Percentiles rank a stretch among this genome's conserved stretches.
Evolutionary conservation across 495 filamentous ascomycete species (phyloP).

Genomic region (Penicillium angulare): DNA sequence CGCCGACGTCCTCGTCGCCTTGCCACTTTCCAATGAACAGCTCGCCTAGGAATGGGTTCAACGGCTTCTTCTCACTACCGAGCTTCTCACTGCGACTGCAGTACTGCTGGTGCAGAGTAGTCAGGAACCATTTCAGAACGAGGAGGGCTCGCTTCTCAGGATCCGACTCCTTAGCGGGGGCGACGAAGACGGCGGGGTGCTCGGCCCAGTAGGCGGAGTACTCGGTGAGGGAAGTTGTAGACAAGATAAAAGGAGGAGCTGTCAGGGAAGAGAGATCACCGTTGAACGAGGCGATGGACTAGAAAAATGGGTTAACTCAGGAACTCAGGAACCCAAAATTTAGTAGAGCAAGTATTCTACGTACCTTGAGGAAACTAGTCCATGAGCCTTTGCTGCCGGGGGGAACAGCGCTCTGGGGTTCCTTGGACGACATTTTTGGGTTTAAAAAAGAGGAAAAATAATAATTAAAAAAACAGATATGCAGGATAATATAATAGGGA

Average conservation of each 20-base stretch:
- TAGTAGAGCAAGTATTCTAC: background rate
- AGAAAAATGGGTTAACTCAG: background rate
- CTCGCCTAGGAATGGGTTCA: slow-evolving; percentile 90
- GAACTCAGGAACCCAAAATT: background rate
- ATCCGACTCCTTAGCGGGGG: slow-evolving; percentile 77
- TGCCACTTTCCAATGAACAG: slow-evolving; percentile 84
- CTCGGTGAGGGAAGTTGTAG: slow-evolving; percentile 85
- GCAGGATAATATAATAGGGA: background rate
- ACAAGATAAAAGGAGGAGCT: slow-evolving; percentile 94
- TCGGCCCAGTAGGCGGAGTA: slow-evolving; percentile 98
- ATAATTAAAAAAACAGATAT: background rate
- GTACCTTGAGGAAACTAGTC: slow-evolving; percentile 54
- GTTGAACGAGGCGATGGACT: slow-evolving; percentile 96
- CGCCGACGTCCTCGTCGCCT: slow-evolving; percentile 61
- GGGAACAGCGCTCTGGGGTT: slow-evolving; percentile 35
- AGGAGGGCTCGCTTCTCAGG: slow-evolving; percentile 79
- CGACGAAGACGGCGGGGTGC: slow-evolving; percentile 83
- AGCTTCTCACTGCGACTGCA: slow-evolving; percentile 86
- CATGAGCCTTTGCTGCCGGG: slow-evolving; percentile 50
- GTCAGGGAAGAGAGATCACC: slow-evolving; percentile 93
- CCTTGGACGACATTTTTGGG: slow-evolving; percentile 31
- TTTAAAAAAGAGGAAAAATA: background rate
- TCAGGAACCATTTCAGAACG: slow-evolving; percentile 96
- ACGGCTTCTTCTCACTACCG: slow-evolving; percentile 94
- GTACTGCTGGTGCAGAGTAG: slow-evolving; percentile 93